Base-by-base conservation (phyloP, 2,329 filamentous ascomycete genomes). In the Diaporthe ampelina region DNA sequence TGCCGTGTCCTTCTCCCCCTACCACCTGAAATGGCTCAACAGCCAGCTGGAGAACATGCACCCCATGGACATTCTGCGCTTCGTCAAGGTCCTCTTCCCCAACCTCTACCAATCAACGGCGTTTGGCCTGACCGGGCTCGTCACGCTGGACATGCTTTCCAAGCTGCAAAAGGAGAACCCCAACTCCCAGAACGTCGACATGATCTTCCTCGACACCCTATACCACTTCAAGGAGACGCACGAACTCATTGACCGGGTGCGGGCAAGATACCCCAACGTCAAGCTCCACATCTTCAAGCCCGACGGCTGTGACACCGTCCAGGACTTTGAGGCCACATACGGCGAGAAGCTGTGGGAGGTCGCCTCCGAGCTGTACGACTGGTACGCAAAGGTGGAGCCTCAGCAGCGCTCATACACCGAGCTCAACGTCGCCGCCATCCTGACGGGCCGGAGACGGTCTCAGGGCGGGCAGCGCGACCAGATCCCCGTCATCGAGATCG, bases 371-470 rank as follows among this genome's bases (percentile, higher is more conserved):
- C 90, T 96, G 80, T 99, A 99, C 85, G 97, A 99, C 88, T 98
- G 94, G 89, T 89, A 97, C 76, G 97, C 95, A 86, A 99, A 99
- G 88, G 97, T 99, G 65, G 97, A 99, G 88, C 97, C 97, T 21
- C 94, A 95, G 72, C 93, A 98, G 85, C 92, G 97, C 76, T 95
- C 97, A 9, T 98, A 98, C 85, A 88, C 92, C 24, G 93, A 97
- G 77, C 90, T 98, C 74, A 91, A 94, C 80, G 95, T 98, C 73
- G 93, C 94, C 73, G 97, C 97, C 70, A 94, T 98, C 70, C 88
- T 99, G 77, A 99, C 97, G 59, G 97, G 97, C 70, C 94, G 97
- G 74, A 91, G 97, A 76, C 92, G 94, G 78, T 97, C 94, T 77
- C 97, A 99, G 85, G 97, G 97, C 76, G 96, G 95, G 77, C 95